phyloP scores from a whole-genome alignment of 2,329 filamentous ascomycete genomes.

The Ascochyta clinopodiicola region DNA sequence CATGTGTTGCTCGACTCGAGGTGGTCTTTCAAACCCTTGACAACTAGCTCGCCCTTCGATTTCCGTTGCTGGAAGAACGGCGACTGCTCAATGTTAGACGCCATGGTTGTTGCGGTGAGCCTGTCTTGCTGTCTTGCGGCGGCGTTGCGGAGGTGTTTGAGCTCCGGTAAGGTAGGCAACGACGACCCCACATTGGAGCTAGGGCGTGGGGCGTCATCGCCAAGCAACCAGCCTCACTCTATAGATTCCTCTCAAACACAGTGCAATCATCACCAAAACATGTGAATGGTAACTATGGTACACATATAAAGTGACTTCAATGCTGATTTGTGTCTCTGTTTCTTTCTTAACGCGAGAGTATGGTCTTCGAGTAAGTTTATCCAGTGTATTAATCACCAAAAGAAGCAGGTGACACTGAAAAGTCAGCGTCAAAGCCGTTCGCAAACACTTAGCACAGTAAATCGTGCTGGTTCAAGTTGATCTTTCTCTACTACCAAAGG shows the following conservation, averaged over 20 bases:
- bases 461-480: constrained; percentile 3
- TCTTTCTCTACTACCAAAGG: constrained; percentile 20
- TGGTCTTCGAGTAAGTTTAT: constrained; percentile 14
- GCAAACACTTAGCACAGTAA: background rate
- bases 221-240: constrained; percentile 4
- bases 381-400: background rate
- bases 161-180: constrained; percentile 5
- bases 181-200: background rate
- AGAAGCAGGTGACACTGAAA: background rate
- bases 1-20: background rate
- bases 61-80: constrained; percentile 43
- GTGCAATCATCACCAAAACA: no score
- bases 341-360: background rate
- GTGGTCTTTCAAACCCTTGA: constrained; percentile 37
- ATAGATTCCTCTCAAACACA: no score
- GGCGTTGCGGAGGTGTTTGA: constrained; percentile 22
- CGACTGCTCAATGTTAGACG: constrained; percentile 44
- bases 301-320: no score
- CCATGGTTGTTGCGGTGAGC: constrained; percentile 35
- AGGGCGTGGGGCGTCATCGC: constrained; percentile 9
- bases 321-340: no score
- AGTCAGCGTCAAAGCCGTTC: background rate
- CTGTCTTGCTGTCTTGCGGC: constrained; percentile 12
- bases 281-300: no score
- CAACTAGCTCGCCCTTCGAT: constrained; percentile 35